Evolutionary conservation across 768 basidiomycete species (phyloP), one percentile per base, ranked within the genome.

Genomic region (Rhizopogon sp.): DNA sequence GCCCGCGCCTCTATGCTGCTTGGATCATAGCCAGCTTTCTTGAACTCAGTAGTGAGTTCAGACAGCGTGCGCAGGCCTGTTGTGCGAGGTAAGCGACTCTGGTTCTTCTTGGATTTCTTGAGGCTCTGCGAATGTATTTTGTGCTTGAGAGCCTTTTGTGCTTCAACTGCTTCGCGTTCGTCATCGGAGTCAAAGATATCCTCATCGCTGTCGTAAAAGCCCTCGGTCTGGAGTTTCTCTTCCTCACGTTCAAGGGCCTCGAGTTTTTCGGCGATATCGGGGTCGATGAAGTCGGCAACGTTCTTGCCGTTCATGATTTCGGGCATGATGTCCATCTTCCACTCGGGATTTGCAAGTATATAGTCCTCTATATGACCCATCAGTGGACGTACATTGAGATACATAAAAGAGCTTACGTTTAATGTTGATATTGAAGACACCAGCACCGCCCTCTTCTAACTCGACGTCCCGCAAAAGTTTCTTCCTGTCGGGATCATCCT

Each of bases 241-340:
- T 99, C 97, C 68, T 98, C 97, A 16, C 91, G 84, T 72, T 99
- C 96, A 55, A 99, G 84, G 11, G 93, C 96, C 65, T 98, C 96
- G 45, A 99, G 85, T 73, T 94, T 96, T 72, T 95, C 95, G 17
- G 84, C 86, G 57, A 99, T 98, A 65, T 99, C 97, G 20, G 93
- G 89, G 71, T 98, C 96, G 70, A 98, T 90, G 58, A 99, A 99
- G 77, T 99, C 97, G 22, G 95, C 96, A 51, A 98, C 74, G 74
- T 99, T 99, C 82, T 98, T 98, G 74, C 97, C 97, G 61, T 98
- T 85, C 87, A 93, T 85, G 65, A 99, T 91, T 70, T 99, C 97
- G n/a, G 97, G 97, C n/a, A 98, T 88, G 60, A 83, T 79, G 66
- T 99, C 97, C 74, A 84, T 77, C 76, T 97, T 99, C 97, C 97